A percentile compares a stretch with the other conserved stretches of the same genome.
Evolutionary conservation across 371 early-diverging fungal species (phyloP).

Genomic region (Apophysomyces elegans): DNA sequence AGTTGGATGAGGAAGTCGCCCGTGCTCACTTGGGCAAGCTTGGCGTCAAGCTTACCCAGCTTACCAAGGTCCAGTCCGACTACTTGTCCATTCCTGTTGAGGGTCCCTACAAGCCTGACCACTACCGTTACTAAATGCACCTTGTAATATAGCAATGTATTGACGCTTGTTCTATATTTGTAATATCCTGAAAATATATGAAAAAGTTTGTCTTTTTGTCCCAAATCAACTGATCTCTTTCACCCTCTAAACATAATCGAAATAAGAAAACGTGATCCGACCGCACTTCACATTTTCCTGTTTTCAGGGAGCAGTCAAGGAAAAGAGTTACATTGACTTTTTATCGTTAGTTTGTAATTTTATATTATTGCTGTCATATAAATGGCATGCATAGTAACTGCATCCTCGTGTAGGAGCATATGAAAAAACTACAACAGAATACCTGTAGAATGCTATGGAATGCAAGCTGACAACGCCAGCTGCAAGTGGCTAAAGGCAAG

Average conservation of each 20-base stretch:
- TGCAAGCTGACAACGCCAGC: no score
- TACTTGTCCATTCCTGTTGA: slow-evolving; percentile 83
- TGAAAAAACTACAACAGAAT: no score
- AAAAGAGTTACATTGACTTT: no score
- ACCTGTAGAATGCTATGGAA: no score
- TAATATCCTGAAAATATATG: neutral
- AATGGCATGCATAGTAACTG: no score
- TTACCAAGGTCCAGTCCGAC: slow-evolving; percentile 72
- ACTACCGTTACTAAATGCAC: slow-evolving; percentile 77
- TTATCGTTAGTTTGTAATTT: no score
- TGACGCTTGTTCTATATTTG: slow-evolving; percentile 2
- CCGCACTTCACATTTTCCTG: neutral
- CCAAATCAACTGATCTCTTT: neutral
- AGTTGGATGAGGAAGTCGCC: slow-evolving; percentile 98
- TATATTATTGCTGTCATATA: no score
- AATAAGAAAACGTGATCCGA: neutral
- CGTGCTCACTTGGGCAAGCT: slow-evolving; percentile 92
- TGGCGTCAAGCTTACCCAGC: slow-evolving; percentile 86
- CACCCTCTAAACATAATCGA: neutral
- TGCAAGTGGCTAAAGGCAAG: no score
- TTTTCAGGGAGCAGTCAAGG: neutral
- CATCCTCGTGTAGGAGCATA: no score
- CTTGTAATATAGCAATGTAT: slow-evolving; percentile 2
- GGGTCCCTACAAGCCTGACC: slow-evolving; percentile 96
- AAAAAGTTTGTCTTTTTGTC: slow-evolving; percentile 1